Evolutionary conservation across 2,329 filamentous ascomycete genomes (phyloP).

Genomic region (Apiospora arundinis): DNA sequence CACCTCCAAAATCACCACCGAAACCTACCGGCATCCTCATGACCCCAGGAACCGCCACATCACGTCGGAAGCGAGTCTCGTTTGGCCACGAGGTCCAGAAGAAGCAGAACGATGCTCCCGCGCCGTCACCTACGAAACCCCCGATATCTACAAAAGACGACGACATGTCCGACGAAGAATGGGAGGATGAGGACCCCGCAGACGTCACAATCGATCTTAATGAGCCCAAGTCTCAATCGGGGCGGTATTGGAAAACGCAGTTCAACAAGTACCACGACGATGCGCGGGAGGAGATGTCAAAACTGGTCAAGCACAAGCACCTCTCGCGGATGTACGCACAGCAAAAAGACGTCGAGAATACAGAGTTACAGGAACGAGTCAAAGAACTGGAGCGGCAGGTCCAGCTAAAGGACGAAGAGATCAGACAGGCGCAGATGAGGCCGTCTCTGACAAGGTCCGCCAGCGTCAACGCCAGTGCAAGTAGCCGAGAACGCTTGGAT

Average conservation of each 20-base stretch:
- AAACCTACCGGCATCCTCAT: conserved; percentile 66
- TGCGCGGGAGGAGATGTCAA: conserved; percentile 76
- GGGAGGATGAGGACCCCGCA: conserved; percentile 57
- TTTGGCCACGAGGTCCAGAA: conserved; percentile 65
- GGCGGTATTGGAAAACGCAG: conserved; percentile 80
- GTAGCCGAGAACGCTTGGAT: neutral
- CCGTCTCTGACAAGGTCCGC: neutral
- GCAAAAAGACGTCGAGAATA: conserved; percentile 75
- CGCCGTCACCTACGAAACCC: conserved; percentile 31
- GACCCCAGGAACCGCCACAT: conserved; percentile 67
- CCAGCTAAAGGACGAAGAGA: conserved; percentile 54
- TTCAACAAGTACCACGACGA: conserved; percentile 77
- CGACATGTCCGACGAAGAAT: conserved; percentile 50
- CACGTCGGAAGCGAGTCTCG: conserved; percentile 68
- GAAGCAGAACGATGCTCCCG: conserved; percentile 20
- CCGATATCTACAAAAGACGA: conserved; percentile 21
- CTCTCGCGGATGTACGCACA: conserved; percentile 80
- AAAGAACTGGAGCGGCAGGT: conserved; percentile 50
- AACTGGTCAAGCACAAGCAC: conserved; percentile 80
- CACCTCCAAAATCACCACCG: conserved; percentile 23
- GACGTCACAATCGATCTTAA: conserved; percentile 75
- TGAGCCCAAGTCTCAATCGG: conserved; percentile 76
- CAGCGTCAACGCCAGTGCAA: neutral
- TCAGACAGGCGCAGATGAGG: conserved; percentile 50
- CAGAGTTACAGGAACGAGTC: conserved; percentile 64